Base-by-base conservation (phyloP, 805 yeast genomes). In the Ogataea wickerhamii region DNA sequence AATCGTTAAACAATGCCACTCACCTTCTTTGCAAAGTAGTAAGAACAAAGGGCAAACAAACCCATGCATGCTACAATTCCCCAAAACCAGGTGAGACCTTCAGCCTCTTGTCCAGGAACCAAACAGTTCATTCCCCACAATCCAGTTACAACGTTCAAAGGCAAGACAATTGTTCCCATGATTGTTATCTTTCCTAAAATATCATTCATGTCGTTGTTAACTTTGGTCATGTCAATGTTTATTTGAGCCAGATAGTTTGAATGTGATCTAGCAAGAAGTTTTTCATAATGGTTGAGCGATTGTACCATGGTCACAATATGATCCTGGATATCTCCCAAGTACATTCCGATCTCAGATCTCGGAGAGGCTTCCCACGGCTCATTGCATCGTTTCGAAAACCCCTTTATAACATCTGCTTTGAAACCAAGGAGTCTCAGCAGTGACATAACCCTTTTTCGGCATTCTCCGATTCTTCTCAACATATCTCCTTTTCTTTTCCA, bases 61-160 rank as follows among this genome's bases (percentile, higher is more conserved):
- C 68, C 40, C 81, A 77, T 74, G 13, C 70, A 63, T 0, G 54
- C 41, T 6, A 70, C 53, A 20, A 77, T 76, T 18, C 72, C 59
- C 55, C 73, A 76, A 56, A 85, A 84, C 93, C 93, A 84, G 2
- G 58, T 50, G 45, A 84, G 60, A 5, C 78, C 72, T n/a, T 71
- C 74, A 6, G 64, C 62, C 19, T 70, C 74, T 58, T 91, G 98
- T 0, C 98, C 98, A 0, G 98, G 98, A 24, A 93, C 98, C 8
- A 87, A 53, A 48, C 93, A 95, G 65, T 93, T 93, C 98, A 93
- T 93, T 40, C 98, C 98, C 98, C 98, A 93, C 32, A 93, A 66
- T 16, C 98, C 98, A 0, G 98, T 93, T 17, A 93, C 82, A 38
- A 93, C 87, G 57, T 93, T 93, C 76, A 93, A 77, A 3, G 98